Evolutionary conservation across 495 filamentous ascomycete species (phyloP).

Genomic region (Thozetella sp.): DNA sequence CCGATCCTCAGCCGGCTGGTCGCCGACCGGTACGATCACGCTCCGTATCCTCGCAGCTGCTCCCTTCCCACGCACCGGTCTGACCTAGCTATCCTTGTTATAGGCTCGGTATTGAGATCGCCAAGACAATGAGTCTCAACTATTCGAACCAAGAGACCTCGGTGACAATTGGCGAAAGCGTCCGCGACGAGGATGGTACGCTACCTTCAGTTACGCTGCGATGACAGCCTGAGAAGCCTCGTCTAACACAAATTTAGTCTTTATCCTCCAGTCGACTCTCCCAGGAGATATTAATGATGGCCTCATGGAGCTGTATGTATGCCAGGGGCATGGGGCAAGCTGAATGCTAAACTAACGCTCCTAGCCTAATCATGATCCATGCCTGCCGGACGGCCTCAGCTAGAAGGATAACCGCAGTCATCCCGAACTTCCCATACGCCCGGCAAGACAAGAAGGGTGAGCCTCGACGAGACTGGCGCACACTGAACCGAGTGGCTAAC

Average conservation of each 20-base stretch:
- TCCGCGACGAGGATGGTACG: slow-evolving; percentile 86
- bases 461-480: slow-evolving; percentile 8
- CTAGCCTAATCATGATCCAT: slow-evolving; percentile 90
- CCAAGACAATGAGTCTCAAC: slow-evolving; percentile 90
- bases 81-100: not conserved
- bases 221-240: too few relatives aligned
- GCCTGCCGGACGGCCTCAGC: slow-evolving; percentile 87
- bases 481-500: not conserved
- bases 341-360: not conserved
- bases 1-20: slow-evolving; percentile 83
- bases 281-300: slow-evolving; percentile 98
- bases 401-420: slow-evolving; percentile 34
- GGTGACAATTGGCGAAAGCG: slow-evolving; percentile 95
- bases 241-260: slow-evolving; percentile 59
- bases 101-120: slow-evolving; percentile 93
- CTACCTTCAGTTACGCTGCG: too few relatives aligned
- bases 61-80: not conserved
- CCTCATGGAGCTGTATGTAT: slow-evolving; percentile 82
- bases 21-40: slow-evolving; percentile 69
- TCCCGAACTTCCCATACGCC: slow-evolving; percentile 97
- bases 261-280: slow-evolving; percentile 93
- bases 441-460: slow-evolving; percentile 99
- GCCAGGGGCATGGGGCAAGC: not conserved
- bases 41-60: too few relatives aligned
- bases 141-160: slow-evolving; percentile 98